Evolutionary conservation across 805 yeast species (phyloP), one percentile per base, ranked within the genome.

Genomic region (Peterozyma toletana): DNA sequence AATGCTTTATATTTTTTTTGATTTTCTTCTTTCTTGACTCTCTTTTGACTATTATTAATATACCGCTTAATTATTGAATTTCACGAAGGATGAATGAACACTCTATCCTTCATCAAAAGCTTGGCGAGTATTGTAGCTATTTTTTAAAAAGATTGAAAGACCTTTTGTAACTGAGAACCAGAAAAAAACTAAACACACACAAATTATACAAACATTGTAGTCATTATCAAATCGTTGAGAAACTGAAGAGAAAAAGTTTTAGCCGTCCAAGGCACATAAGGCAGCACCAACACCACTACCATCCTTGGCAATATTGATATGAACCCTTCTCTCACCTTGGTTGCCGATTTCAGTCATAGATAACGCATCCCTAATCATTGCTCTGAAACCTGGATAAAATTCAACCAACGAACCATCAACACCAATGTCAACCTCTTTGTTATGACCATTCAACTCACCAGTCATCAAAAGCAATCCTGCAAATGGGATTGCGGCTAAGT

Each of bases 271-370:
- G 9, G 96, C 97, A 68, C 96, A 87, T 48, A 91, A 70, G 2
- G 98, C 98, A 38, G 97, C 98, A 51, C 99, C 99, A 37, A 90
- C 96, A 48, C 96, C 96, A 45, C 95, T 83, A 39, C 98, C 98
- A 58, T 93, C 98, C 62, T 87, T 86, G 30, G 97, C 93, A 52
- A 90, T 81, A 50, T 80, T 80, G 48, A 91, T 67, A 53, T 80
- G 83, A 38, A 88, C 69, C 56, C 86, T 80, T 63, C 87, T 78
- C 54, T 80, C 87, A 47, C 83, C 79, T 39, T 85, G 83, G 37
- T 83, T 71, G 45, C 90, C 90, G 37, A 90, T 73, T 50, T 82
- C 79, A 37, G 86, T 76, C 49, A 76, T 58, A 0, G 80, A 70
- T 49, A 90, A 66, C 0, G 96, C 96, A 50, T 86, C 88, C 58